Evolutionary conservation across 352 stramenopile species (phyloP).

Genomic region (Globisporangium recalcitrans): DNA sequence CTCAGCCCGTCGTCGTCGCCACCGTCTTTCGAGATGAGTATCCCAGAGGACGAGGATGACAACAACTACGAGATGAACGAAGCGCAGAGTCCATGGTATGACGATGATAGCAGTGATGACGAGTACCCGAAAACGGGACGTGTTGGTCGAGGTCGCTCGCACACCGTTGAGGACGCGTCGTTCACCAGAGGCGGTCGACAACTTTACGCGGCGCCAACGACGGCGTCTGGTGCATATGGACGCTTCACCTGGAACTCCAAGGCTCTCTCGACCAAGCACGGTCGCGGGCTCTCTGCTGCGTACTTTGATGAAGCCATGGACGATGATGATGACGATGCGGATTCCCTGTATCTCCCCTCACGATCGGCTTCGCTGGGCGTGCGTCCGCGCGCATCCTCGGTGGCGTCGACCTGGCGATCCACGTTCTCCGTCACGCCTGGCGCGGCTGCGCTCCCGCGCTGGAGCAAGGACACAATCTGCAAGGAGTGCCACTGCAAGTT

Average conservation of each 20-base stretch:
- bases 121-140: background rate
- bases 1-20: conserved; percentile 28
- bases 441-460: conserved; percentile 36
- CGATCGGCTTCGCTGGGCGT: conserved; percentile 14
- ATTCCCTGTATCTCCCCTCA: conserved; percentile 4
- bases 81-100: conserved; percentile 20
- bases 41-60: conserved; percentile 23
- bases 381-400: conserved; percentile 28
- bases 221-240: background rate
- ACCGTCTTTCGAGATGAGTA: conserved; percentile 23
- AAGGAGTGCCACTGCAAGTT: conserved; percentile 72
- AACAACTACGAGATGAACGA: conserved; percentile 17
- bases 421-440: conserved; percentile 19
- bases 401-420: conserved; percentile 20
- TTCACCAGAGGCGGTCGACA: conserved; percentile 16
- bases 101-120: conserved; percentile 18
- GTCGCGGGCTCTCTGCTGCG: conserved; percentile 4
- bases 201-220: conserved; percentile 18
- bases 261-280: conserved; percentile 6
- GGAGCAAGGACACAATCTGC: conserved; percentile 61
- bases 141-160: conserved; percentile 18
- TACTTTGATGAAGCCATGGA: conserved; percentile 15
- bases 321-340: conserved; percentile 8
- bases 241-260: conserved; percentile 14
- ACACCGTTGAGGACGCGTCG: conserved; percentile 19